Percentiles rank a stretch among this genome's conserved stretches.
Conservation (phyloP, 129 eudicot genomes). For the Apium graveolens region DNA sequence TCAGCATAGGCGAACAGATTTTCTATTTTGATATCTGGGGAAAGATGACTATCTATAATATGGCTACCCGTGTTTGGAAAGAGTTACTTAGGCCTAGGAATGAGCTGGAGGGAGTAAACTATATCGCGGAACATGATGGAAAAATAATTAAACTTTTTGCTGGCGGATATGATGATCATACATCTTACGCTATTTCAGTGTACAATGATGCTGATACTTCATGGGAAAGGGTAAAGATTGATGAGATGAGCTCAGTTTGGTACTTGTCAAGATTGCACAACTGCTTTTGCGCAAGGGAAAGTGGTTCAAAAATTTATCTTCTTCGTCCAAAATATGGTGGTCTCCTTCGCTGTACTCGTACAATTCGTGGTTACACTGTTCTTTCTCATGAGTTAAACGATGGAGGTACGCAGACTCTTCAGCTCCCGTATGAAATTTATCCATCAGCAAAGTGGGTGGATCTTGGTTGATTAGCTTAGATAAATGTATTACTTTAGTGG, state of each 20-base stretch:
- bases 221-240: not conserved
- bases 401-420: conserved; percentile 2
- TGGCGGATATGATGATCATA: not conserved
- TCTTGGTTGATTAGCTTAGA: conserved; percentile 4
- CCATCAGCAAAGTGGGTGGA: conserved; percentile 13
- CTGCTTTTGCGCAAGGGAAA: not conserved
- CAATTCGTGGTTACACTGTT: conserved; percentile 1
- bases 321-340: not conserved
- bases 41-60: not conserved
- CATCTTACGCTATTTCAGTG: not conserved
- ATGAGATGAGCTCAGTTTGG: not conserved
- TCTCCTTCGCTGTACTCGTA: not conserved
- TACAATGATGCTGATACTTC: conserved; percentile 11
- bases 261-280: not conserved
- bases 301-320: not conserved
- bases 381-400: not conserved
- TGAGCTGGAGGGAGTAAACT: not conserved
- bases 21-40: conserved; percentile 1
- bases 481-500: not conserved
- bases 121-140: conserved; percentile 1
- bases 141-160: not conserved
- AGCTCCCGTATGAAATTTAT: not conserved
- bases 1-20: not conserved
- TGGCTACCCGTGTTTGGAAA: not conserved
- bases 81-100: conserved; percentile 4